Percentiles rank a stretch among this genome's conserved stretches.
Conservation (phyloP, 2,329 filamentous ascomycete genomes). For the Sarocladium strictum region DNA sequence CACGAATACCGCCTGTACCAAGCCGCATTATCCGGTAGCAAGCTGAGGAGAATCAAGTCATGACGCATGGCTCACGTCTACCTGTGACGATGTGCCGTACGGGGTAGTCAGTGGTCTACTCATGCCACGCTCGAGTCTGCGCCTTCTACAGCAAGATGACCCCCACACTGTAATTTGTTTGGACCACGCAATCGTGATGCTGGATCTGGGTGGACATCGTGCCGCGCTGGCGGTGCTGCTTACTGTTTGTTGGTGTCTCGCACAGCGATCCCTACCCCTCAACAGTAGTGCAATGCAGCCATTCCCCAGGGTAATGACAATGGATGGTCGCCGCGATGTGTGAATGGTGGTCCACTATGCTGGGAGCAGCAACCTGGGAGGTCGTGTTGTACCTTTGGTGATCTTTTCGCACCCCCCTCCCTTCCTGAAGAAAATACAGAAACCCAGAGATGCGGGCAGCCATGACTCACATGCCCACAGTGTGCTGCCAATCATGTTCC, state of each 20-base stretch:
- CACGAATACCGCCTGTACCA: background rate
- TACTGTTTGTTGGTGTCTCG: background rate
- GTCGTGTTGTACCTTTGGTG: background rate
- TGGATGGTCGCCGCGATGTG: background rate
- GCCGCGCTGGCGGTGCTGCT: conserved; percentile 1
- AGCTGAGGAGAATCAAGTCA: background rate
- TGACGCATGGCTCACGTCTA: background rate
- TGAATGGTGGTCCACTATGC: background rate
- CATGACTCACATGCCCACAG: background rate
- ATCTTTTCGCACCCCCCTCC: background rate
- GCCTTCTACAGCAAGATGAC: background rate
- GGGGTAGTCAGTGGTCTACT: background rate
- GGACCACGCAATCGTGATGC: background rate
- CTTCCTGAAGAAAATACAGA: background rate
- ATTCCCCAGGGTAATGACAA: background rate
- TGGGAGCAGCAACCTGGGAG: background rate
- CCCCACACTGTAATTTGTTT: background rate
- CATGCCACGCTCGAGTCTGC: background rate
- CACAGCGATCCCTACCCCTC: background rate
- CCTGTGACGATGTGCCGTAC: background rate
- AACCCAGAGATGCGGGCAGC: background rate
- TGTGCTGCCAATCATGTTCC: background rate
- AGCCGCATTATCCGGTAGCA: background rate
- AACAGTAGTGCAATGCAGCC: background rate
- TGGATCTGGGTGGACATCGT: background rate